phyloP scores from a whole-genome alignment of 2,329 filamentous ascomycete species.

The Elsinoe australis region DNA sequence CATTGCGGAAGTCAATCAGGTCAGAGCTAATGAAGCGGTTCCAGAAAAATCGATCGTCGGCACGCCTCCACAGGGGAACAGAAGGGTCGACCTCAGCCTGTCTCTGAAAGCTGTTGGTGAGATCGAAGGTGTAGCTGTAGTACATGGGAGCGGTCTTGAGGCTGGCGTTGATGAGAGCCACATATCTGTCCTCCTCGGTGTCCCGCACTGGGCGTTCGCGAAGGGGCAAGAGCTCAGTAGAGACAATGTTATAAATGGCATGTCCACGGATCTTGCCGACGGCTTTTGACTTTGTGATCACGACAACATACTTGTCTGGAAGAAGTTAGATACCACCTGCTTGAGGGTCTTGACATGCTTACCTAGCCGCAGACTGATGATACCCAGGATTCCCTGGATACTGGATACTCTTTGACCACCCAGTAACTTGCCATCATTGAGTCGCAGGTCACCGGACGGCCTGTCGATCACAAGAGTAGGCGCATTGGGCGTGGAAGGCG shows the following conservation, averaged over 20 bases:
- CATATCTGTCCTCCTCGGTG: conserved; percentile 86
- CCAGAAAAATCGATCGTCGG: conserved; percentile 98
- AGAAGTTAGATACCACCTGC: conserved; percentile 13
- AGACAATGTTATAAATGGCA: conserved; percentile 87
- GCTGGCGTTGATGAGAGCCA: conserved; percentile 70
- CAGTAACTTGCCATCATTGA: conserved; percentile 70
- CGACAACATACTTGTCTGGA: conserved; percentile 90
- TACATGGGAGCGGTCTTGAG: conserved; percentile 85
- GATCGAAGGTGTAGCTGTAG: conserved; percentile 94
- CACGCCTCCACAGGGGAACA: conserved; percentile 77
- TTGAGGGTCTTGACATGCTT: conserved; percentile 26
- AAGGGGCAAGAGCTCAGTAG: conserved; percentile 88
- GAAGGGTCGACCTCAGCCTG: conserved; percentile 69
- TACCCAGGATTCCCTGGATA: conserved; percentile 87
- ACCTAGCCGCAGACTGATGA: conserved; percentile 91
- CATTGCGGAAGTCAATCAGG: conserved; percentile 77
- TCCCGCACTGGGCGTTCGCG: conserved; percentile 88
- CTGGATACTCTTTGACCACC: conserved; percentile 81
- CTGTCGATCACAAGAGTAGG: conserved; percentile 83
- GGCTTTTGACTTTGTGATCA: conserved; percentile 89
- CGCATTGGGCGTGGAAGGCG: conserved; percentile 83
- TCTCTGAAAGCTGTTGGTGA: conserved; percentile 94
- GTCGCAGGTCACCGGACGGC: conserved; percentile 80
- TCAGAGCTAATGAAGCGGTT: conserved; percentile 89
- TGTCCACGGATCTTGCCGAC: conserved; percentile 89